These are phyloP conservation scores for Raffaelea ambrosiae DNA, from an alignment of 2,329 filamentous ascomycete genomes.

Conservation along the genomic window DNA sequence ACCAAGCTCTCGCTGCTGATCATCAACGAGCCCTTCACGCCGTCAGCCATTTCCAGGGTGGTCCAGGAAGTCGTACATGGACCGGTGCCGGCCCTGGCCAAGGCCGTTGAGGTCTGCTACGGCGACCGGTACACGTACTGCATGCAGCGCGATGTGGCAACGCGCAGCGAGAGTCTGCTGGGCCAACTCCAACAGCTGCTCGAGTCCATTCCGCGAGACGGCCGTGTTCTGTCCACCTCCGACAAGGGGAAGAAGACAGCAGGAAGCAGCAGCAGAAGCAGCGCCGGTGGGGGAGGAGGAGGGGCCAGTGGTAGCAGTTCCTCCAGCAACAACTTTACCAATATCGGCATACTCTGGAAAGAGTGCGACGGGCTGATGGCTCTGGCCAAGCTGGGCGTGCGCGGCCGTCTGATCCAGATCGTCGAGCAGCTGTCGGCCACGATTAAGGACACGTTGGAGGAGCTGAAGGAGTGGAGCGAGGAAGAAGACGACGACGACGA, in stretches of 20 bases:
- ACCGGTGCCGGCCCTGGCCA: constrained; percentile 66
- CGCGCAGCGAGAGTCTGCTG: constrained; percentile 50
- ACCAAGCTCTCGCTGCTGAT: constrained; percentile 84
- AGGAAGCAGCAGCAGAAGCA: background rate
- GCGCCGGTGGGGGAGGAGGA: constrained; percentile 19
- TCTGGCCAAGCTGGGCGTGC: constrained; percentile 58
- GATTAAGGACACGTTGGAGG: constrained; percentile 73
- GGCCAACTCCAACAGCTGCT: constrained; percentile 55
- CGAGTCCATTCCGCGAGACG: constrained; percentile 49
- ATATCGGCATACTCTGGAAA: constrained; percentile 75
- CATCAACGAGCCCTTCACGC: constrained; percentile 79
- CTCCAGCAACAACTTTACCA: constrained; percentile 41
- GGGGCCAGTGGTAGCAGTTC: too few species aligned
- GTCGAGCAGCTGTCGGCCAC: constrained; percentile 67
- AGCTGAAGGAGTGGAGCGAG: constrained; percentile 81
- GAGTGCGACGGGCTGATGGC: constrained; percentile 65
- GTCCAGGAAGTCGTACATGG: constrained; percentile 63
- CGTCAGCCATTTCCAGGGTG: constrained; percentile 62
- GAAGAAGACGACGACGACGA: constrained; percentile 51
- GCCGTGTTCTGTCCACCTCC: constrained; percentile 38
- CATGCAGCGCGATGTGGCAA: constrained; percentile 31
- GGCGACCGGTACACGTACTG: constrained; percentile 58
- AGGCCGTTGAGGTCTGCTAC: constrained; percentile 58
- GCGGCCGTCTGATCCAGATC: constrained; percentile 60
- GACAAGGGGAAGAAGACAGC: constrained; percentile 29